Percentiles rank a stretch among this genome's conserved stretches.
Conservation (phyloP, 176 grass and related monocot species). For the Oryza brachyantha region DNA sequence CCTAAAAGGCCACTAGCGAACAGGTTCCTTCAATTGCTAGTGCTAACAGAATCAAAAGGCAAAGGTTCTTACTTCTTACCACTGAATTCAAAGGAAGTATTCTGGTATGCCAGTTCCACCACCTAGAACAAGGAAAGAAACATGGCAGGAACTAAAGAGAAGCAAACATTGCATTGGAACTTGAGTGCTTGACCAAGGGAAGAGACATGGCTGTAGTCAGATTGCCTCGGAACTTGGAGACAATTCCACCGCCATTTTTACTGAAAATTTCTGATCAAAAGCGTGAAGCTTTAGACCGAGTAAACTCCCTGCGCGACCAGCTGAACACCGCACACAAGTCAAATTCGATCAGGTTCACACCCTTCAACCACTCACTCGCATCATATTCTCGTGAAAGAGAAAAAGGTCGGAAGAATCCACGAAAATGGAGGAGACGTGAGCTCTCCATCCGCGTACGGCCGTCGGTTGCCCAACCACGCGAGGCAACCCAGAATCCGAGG, state of each 20-base stretch:
- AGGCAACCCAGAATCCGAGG: background rate
- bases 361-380: background rate
- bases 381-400: background rate
- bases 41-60: background rate
- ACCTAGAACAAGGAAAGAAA: conserved; percentile 1
- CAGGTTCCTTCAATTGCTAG: background rate
- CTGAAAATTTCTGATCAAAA: background rate
- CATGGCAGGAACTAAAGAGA: background rate
- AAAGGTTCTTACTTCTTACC: background rate
- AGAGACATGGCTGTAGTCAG: conserved; percentile 10
- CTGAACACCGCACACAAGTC: background rate
- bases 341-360: background rate
- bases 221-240: background rate
- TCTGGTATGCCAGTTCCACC: background rate
- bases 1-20: background rate
- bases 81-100: background rate
- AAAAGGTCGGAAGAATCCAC: background rate
- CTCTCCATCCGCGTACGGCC: background rate
- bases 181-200: background rate
- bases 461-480: background rate
- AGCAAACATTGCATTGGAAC: background rate
- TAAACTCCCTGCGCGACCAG: background rate
- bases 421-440: background rate
- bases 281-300: background rate
- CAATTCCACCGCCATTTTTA: background rate